phyloP scores from a whole-genome alignment of 179 eudicot species.

The Drosera spatulata region DNA sequence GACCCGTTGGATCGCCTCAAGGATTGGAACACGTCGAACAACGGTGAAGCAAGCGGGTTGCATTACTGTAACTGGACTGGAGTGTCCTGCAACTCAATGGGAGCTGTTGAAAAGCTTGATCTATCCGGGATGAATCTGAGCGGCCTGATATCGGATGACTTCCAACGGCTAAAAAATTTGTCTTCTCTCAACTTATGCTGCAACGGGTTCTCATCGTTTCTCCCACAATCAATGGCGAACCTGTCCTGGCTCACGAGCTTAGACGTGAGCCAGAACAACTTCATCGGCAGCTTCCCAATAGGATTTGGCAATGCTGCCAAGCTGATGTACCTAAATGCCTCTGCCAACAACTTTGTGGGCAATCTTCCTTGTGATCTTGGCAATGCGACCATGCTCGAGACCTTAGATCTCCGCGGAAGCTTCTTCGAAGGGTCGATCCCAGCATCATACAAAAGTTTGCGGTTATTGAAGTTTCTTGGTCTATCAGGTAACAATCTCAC shows the following conservation, averaged over 20 bases:
- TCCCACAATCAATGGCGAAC: conserved; percentile 48
- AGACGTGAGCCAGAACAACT: conserved; percentile 74
- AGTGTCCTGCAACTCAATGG: conserved; percentile 50
- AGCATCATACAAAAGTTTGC: conserved; percentile 35
- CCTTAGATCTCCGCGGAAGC: conserved; percentile 74
- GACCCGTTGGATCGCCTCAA: conserved; percentile 50
- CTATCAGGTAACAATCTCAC: conserved; percentile 82
- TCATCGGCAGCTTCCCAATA: conserved; percentile 41
- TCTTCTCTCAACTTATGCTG: conserved; percentile 48
- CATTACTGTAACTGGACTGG: conserved; percentile 88
- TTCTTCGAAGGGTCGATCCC: conserved; percentile 73
- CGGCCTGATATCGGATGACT: conserved; percentile 50
- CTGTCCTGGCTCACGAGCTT: conserved; percentile 39
- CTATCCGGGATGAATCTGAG: conserved; percentile 76
- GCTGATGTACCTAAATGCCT: conserved; percentile 46
- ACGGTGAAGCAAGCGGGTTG: conserved; percentile 9
- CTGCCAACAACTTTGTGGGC: conserved; percentile 75
- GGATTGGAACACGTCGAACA: conserved; percentile 39
- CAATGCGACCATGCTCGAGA: conserved; percentile 47
- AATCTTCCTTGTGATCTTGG: conserved; percentile 62
- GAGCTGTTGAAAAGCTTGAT: conserved; percentile 44
- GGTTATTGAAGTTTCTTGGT: conserved; percentile 58
- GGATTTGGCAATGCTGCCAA: conserved; percentile 44
- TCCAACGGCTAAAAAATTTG: conserved; percentile 34
- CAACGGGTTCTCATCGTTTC: conserved; percentile 51